These are phyloP conservation scores for Blepharisma undulans DNA, from an alignment of 169 alveolate genomes.

Conservation along the genomic window DNA sequence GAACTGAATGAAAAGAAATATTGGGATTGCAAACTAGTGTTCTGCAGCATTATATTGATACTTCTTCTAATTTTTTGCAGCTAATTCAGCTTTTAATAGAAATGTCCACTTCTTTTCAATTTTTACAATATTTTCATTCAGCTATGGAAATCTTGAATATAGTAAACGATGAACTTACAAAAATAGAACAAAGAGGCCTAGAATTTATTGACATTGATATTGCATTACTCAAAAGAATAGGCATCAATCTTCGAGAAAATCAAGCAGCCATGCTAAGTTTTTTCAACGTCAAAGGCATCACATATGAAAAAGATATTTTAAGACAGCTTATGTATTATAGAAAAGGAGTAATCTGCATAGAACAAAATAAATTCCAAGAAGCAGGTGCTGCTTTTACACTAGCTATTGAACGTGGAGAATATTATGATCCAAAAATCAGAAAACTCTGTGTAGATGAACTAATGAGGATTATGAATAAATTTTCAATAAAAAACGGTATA, in stretches of 20 bases:
- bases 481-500: not conserved
- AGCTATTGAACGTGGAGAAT: constrained; percentile 8
- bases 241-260: not conserved
- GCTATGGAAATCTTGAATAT: not conserved
- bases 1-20: constrained; percentile 13
- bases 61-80: not conserved
- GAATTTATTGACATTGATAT: not conserved
- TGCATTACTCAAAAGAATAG: not conserved
- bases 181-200: not conserved
- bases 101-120: not conserved
- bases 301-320: constrained; percentile 35
- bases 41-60: constrained; percentile 3
- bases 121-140: not conserved
- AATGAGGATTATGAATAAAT: not conserved
- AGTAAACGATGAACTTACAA: constrained; percentile 12
- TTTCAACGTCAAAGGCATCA: constrained; percentile 7
- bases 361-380: not conserved
- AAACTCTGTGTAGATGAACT: not conserved
- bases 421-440: constrained; percentile 9
- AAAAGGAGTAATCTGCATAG: not conserved
- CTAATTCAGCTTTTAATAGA: not conserved
- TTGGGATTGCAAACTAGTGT: not conserved
- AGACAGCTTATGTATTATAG: not conserved
- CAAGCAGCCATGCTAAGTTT: not conserved
- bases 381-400: constrained; percentile 4